Evolutionary conservation across 179 eudicot genomes (phyloP).

Genomic region (Spergularia azorica): DNA sequence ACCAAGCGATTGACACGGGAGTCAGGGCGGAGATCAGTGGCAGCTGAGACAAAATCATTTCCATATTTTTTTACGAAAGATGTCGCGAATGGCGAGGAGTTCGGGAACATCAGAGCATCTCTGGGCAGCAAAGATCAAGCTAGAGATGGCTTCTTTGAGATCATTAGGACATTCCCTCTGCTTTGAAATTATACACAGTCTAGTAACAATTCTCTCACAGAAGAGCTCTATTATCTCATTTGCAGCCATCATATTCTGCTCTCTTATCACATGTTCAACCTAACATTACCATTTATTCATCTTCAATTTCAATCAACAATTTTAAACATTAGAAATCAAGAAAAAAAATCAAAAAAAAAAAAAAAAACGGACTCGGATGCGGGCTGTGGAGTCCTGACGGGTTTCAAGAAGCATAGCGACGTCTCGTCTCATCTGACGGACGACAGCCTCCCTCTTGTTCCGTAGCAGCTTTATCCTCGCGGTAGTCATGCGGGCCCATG

Average conservation of each 20-base stretch:
- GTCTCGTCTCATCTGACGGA: slow-evolving; percentile 79
- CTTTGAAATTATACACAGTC: slow-evolving; percentile 75
- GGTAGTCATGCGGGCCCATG: slow-evolving; percentile 80
- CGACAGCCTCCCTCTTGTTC: slow-evolving; percentile 78
- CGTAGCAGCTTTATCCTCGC: slow-evolving; percentile 85
- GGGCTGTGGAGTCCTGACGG: slow-evolving; percentile 89
- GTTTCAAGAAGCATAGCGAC: slow-evolving; percentile 84
- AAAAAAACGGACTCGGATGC: slow-evolving; percentile 58
- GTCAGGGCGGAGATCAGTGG: slow-evolving; percentile 89
- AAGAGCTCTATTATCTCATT: slow-evolving; percentile 92
- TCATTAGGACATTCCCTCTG: slow-evolving; percentile 90
- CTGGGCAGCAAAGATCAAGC: slow-evolving; percentile 88
- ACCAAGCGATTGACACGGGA: slow-evolving; percentile 93
- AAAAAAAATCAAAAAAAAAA: not conserved
- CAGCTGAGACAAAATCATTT: slow-evolving; percentile 89
- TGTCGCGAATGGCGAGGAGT: slow-evolving; percentile 64
- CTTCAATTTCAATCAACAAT: too few species aligned
- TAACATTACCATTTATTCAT: slow-evolving; percentile 2
- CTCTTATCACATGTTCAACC: slow-evolving; percentile 98
- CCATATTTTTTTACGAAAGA: slow-evolving; percentile 91
- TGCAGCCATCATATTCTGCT: slow-evolving; percentile 93
- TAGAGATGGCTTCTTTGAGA: slow-evolving; percentile 87
- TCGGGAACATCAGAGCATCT: slow-evolving; percentile 95
- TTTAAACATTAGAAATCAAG: not conserved
- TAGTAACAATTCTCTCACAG: slow-evolving; percentile 76